Base-by-base conservation (phyloP, 169 alveolate genomes). In the Blepharisma undulans region DNA sequence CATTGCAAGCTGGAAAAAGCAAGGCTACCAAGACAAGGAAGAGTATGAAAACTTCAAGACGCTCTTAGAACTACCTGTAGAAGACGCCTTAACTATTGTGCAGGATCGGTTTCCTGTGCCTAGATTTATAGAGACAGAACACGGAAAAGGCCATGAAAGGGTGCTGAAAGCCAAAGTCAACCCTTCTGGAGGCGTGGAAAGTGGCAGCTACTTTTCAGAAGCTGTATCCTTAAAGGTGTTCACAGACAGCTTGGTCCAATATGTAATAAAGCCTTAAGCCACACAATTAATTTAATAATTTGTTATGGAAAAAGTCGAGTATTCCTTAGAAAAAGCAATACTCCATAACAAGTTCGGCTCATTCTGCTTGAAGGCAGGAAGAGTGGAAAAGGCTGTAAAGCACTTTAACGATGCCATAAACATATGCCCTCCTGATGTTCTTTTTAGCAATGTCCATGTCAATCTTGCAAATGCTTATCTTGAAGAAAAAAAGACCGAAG, bases 31-130 rank as follows among this genome's bases (percentile, higher is more conserved):
- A 95, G 99, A 98, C 84, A 96, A 98, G 87, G 99, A 99, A 21
- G 99, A 98, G 89, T 99, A 99, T 94, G 99, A 97, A 76, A 98
- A 98, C 93, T 97, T 99, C 92, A 98, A 98, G 95, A 97, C 96
- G 74, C 93, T 99, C 84, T 93, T 99, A 7, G 98, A 97, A 72
- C 94, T 99, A 32, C 99, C 99, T 2, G 97, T 97, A 33, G 99
- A 97, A 89, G 99, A 98, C 87, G 99, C 99, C n/a, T 96, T 97
- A 92, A 98, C 94, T 81, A 98, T 99, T 74, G 94, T 99, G 87
- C 98, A 97, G 84, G 99, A 99, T 88, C 96, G 99, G 85, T 98
- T 99, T 97, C 99, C 99, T 12, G 98, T 97, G 22, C 99, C 99
- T 12, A 98, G 99, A 96, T 98, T 98, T 96, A 98, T 98, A 60